These are phyloP conservation scores for Chaetoceros muelleri DNA, from an alignment of 108 stramenopile genomes.

Conservation along the genomic window DNA sequence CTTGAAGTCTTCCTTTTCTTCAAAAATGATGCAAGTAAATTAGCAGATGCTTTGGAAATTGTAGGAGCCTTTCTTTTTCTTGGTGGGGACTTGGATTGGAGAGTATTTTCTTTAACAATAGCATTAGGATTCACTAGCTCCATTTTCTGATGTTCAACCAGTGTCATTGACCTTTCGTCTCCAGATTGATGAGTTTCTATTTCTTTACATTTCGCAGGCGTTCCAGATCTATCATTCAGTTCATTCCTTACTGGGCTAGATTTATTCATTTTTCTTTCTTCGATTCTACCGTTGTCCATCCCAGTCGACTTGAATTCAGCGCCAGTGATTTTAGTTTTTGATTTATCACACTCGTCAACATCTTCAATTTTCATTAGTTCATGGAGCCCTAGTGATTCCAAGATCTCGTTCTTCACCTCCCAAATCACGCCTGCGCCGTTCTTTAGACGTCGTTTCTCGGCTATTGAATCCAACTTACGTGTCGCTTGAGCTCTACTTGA, in stretches of 20 bases:
- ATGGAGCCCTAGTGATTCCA: constrained; percentile 33
- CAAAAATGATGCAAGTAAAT: background rate
- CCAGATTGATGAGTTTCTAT: no score
- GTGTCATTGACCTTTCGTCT: no score
- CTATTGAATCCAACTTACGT: constrained; percentile 65
- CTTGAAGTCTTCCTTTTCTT: constrained; percentile 5
- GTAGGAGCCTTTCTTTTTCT: background rate
- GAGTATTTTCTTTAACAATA: background rate
- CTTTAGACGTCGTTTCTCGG: constrained; percentile 47
- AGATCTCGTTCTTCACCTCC: constrained; percentile 61
- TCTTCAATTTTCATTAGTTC: constrained; percentile 18
- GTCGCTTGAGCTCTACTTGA: constrained; percentile 56
- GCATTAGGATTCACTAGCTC: background rate
- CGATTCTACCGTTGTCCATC: no score
- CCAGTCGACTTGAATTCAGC: no score
- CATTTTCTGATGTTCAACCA: background rate
- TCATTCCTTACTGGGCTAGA: no score
- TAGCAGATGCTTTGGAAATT: background rate
- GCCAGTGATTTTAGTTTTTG: no score
- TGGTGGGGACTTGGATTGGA: background rate
- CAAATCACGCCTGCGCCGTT: constrained; percentile 51
- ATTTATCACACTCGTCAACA: background rate
- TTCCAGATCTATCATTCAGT: no score
- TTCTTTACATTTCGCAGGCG: no score
- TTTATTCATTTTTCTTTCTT: no score